These are phyloP conservation scores for Porcisia deanei DNA, from an alignment of 208 protist species.

Conservation along the genomic window DNA sequence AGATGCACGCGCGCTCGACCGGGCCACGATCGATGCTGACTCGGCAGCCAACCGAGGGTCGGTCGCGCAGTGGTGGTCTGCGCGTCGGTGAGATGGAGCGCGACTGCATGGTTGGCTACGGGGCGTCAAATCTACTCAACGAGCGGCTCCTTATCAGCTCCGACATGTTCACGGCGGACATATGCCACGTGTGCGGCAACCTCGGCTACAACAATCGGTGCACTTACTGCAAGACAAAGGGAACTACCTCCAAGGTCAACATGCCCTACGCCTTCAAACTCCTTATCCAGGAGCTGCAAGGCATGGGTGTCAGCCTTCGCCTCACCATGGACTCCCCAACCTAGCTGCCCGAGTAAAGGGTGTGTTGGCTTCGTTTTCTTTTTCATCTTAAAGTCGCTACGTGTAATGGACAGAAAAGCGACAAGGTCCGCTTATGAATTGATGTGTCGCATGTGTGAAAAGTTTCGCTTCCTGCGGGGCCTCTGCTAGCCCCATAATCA, in stretches of 20 bases:
- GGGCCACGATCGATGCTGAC: slow-evolving; percentile 97
- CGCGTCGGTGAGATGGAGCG: slow-evolving; percentile 99
- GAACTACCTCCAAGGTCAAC: slow-evolving; percentile 87
- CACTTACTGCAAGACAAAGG: slow-evolving; percentile 93
- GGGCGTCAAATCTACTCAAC: slow-evolving; percentile 94
- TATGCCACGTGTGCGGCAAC: slow-evolving; percentile 94
- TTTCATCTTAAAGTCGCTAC: neutral
- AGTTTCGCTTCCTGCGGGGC: neutral
- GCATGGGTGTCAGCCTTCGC: slow-evolving; percentile 96
- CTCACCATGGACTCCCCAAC: slow-evolving; percentile 42
- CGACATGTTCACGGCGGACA: slow-evolving; percentile 96
- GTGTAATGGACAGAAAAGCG: slow-evolving; percentile 4
- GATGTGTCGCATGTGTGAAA: neutral
- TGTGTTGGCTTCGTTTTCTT: neutral
- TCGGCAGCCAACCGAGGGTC: slow-evolving; percentile 99
- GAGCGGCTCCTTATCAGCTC: slow-evolving; percentile 98
- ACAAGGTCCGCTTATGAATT: neutral
- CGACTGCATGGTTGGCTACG: slow-evolving; percentile 99
- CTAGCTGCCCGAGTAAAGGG: neutral
- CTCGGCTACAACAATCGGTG: slow-evolving; percentile 93
- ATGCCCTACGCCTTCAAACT: slow-evolving; percentile 99
- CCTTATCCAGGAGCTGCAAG: slow-evolving; percentile 99
- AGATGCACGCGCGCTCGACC: slow-evolving; percentile 98
- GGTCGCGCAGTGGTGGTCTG: slow-evolving; percentile 98
- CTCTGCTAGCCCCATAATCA: too few relatives aligned